Percentiles rank a stretch among this genome's conserved stretches.
phyloP scores from a whole-genome alignment of 495 filamentous ascomycete genomes.

The Aspergillus homomorphus region DNA sequence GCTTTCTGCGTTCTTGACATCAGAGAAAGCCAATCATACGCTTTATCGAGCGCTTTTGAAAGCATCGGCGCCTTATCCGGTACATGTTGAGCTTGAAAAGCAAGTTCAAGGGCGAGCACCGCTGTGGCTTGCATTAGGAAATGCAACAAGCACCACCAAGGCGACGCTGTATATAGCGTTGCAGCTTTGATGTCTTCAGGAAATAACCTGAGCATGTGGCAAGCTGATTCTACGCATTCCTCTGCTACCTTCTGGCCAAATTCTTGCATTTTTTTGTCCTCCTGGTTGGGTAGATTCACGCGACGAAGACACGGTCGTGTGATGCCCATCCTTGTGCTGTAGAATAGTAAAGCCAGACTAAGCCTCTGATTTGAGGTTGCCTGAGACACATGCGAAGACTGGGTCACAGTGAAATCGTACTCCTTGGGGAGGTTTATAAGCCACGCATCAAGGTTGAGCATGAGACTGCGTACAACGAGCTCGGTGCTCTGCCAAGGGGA shows the following conservation, averaged over 20 bases:
- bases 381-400: constrained; percentile 25
- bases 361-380: constrained; percentile 37
- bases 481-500: constrained; percentile 50
- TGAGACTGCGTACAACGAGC: constrained; percentile 40
- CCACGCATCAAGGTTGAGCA: constrained; percentile 40
- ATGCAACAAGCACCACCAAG: constrained; percentile 65
- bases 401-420: constrained; percentile 38
- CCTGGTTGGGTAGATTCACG: constrained; percentile 37
- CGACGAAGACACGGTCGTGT: constrained; percentile 60
- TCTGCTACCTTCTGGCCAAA: constrained; percentile 52
- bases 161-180: constrained; percentile 48
- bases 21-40: constrained; percentile 50
- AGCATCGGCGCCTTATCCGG: constrained; percentile 50
- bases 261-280: constrained; percentile 39
- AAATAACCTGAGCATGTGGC: constrained; percentile 52
- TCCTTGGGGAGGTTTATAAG: constrained; percentile 37
- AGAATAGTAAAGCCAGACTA: constrained; percentile 53
- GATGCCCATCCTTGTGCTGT: constrained; percentile 58
- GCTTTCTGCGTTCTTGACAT: constrained; percentile 45
- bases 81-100: constrained; percentile 52
- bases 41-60: constrained; percentile 52
- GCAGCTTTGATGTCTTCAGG: constrained; percentile 38
- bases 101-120: constrained; percentile 57
- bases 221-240: constrained; percentile 58
- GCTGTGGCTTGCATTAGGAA: constrained; percentile 60